phyloP scores from a whole-genome alignment of 257 asterid species.

The Lavandula angustifolia region DNA sequence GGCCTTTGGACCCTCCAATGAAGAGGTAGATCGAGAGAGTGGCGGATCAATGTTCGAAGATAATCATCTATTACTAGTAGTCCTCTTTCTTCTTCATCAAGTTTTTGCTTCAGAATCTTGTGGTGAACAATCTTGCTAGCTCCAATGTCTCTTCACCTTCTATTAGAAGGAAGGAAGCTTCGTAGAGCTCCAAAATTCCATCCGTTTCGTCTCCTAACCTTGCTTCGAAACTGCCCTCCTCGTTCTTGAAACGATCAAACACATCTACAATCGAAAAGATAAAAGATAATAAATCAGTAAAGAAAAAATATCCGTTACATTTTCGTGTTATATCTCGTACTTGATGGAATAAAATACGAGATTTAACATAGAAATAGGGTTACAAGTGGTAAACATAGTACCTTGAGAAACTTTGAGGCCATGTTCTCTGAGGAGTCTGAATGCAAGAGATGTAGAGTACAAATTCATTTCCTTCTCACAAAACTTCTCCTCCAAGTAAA shows the following conservation, averaged over 20 bases:
- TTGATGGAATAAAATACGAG: no score
- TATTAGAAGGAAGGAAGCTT: conserved; percentile 46
- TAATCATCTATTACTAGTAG: conserved; percentile 1
- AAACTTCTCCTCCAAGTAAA: not conserved
- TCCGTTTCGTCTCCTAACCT: conserved; percentile 28
- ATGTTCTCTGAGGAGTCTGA: conserved; percentile 46
- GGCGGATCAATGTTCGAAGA: conserved; percentile 26
- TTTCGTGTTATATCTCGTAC: no score
- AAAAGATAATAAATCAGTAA: not conserved
- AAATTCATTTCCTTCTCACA: conserved; percentile 21
- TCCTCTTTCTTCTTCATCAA: not conserved
- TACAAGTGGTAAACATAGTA: no score
- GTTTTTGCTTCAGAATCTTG: conserved; percentile 19
- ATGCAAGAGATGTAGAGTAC: conserved; percentile 39
- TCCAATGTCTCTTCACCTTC: conserved; percentile 46
- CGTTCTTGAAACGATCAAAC: conserved; percentile 40
- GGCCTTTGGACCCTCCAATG: conserved; percentile 45
- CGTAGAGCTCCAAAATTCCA: conserved; percentile 47
- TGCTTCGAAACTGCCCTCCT: conserved; percentile 34
- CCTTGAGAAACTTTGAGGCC: conserved; percentile 46
- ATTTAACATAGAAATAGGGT: no score
- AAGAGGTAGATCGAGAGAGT: conserved; percentile 44
- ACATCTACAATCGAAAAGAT: conserved; percentile 30
- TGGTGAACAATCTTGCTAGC: conserved; percentile 37
- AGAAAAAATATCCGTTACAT: no score